These are phyloP conservation scores for Talaromyces marneffei DNA, from an alignment of 2,329 filamentous ascomycete species.

Conservation along the genomic window DNA sequence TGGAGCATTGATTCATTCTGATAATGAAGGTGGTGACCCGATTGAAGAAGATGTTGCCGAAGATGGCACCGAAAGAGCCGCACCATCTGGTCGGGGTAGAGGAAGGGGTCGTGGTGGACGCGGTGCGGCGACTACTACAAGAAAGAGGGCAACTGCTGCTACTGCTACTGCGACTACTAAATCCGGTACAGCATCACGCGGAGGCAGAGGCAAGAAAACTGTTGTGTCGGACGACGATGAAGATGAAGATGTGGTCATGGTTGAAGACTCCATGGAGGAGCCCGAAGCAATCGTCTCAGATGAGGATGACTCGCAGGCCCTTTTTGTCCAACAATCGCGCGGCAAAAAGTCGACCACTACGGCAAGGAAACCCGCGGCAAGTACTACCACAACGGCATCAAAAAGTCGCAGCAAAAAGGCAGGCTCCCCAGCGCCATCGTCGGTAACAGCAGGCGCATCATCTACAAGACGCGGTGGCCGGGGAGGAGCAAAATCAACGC, in stretches of 20 bases:
- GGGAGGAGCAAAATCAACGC: conserved; percentile 22
- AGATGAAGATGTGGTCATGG: conserved; percentile 36
- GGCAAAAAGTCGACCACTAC: conserved; percentile 21
- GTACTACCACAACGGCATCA: conserved; percentile 16
- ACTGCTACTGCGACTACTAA: conserved; percentile 28
- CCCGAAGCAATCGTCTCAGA: conserved; percentile 16
- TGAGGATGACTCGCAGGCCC: conserved; percentile 30
- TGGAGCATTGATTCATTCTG: conserved; percentile 54
- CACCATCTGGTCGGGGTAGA: conserved; percentile 42
- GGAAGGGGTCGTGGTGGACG: conserved; percentile 42
- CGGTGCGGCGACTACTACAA: conserved; percentile 38
- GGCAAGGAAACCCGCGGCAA: conserved; percentile 21
- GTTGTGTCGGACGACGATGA: conserved; percentile 34
- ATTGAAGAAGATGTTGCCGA: conserved; percentile 44
- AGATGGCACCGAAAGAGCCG: conserved; percentile 37
- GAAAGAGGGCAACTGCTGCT: conserved; percentile 23
- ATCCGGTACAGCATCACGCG: conserved; percentile 19
- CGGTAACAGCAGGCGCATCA: conserved; percentile 26
- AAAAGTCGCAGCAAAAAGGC: conserved; percentile 24
- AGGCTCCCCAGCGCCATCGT: conserved; percentile 30
- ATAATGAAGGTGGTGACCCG: conserved; percentile 45
- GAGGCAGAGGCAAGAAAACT: conserved; percentile 26
- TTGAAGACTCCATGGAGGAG: conserved; percentile 26
- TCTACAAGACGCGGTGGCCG: conserved; percentile 23
- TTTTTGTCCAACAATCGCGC: conserved; percentile 38